Evolutionary conservation across 192 early-diverging fungal species (phyloP).

Genomic region (Backusella liffmaniae): DNA sequence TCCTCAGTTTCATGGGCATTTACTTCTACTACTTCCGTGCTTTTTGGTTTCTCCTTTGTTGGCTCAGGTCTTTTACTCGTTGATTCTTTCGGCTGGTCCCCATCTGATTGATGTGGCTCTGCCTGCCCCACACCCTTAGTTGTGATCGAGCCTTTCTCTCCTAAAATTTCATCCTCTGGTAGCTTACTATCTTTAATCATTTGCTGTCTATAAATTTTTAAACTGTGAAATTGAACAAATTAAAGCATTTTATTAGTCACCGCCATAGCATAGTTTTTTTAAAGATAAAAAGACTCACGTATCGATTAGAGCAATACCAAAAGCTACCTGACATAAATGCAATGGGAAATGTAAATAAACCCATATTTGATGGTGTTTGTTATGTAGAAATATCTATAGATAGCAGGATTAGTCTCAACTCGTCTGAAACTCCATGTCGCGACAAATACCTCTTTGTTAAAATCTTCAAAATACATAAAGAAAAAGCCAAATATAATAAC

Average conservation of each 20-base stretch:
- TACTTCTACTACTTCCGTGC: neutral
- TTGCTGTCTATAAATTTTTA: constrained; percentile 5
- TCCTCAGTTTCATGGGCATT: neutral
- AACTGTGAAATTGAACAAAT: neutral
- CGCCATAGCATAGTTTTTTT: neutral
- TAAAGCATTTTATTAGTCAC: neutral
- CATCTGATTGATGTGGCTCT: neutral
- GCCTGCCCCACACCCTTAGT: neutral
- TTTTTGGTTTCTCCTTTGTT: neutral
- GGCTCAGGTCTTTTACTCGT: neutral
- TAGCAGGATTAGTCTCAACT: neutral
- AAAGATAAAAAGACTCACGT: constrained; percentile 17
- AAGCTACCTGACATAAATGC: constrained; percentile 43
- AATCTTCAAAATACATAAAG: constrained; percentile 55
- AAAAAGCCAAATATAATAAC: constrained; percentile 49
- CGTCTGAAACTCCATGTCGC: too few species aligned
- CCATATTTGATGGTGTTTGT: constrained; percentile 39
- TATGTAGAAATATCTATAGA: constrained; percentile 32
- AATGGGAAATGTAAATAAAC: constrained; percentile 48
- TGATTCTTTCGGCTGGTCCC: neutral
- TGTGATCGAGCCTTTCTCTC: neutral
- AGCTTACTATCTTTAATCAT: constrained; percentile 4
- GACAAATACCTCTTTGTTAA: constrained; percentile 40
- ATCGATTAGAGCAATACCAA: constrained; percentile 40
- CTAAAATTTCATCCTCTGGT: neutral